Conservation (phyloP, 2,329 filamentous ascomycete genomes). For the Apiospora phragmitis region DNA sequence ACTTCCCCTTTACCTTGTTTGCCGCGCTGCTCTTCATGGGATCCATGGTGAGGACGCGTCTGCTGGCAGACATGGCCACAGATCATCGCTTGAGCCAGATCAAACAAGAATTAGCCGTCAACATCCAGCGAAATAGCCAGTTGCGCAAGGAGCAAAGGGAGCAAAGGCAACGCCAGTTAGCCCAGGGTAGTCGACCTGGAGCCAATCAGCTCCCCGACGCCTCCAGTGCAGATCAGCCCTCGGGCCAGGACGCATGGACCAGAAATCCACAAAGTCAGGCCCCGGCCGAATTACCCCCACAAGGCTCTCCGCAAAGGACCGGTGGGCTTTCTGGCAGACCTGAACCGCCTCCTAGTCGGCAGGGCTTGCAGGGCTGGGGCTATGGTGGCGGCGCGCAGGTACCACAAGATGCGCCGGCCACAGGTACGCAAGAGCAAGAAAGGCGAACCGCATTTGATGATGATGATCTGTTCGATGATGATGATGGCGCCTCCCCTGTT, state of each 20-base stretch:
- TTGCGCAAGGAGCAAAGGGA: conserved; percentile 18
- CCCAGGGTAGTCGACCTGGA: conserved; percentile 15
- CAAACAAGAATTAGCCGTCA: conserved; percentile 2
- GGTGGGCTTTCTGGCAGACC: neutral
- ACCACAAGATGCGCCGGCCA: neutral
- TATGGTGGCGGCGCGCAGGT: neutral
- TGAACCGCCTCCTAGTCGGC: neutral
- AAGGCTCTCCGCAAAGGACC: neutral
- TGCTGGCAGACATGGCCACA: conserved; percentile 20
- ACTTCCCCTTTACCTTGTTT: conserved; percentile 29
- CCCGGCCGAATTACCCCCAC: neutral
- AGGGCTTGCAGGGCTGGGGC: neutral
- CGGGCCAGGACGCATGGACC: neutral
- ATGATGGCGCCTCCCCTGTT: conserved; percentile 47
- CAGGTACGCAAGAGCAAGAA: neutral
- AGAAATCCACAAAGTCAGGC: neutral
- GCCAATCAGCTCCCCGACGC: neutral
- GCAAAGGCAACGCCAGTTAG: conserved; percentile 15
- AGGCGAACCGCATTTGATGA: conserved; percentile 16
- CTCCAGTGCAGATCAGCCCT: neutral
- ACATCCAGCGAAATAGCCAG: conserved; percentile 21
- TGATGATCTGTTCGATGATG: conserved; percentile 25
- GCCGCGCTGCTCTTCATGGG: conserved; percentile 28
- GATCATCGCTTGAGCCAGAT: conserved; percentile 30
- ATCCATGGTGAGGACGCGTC: conserved; percentile 29